Evolutionary conservation across 495 filamentous ascomycete species (phyloP), one percentile per base, ranked within the genome.

Genomic region (Penicillium samsonianum): DNA sequence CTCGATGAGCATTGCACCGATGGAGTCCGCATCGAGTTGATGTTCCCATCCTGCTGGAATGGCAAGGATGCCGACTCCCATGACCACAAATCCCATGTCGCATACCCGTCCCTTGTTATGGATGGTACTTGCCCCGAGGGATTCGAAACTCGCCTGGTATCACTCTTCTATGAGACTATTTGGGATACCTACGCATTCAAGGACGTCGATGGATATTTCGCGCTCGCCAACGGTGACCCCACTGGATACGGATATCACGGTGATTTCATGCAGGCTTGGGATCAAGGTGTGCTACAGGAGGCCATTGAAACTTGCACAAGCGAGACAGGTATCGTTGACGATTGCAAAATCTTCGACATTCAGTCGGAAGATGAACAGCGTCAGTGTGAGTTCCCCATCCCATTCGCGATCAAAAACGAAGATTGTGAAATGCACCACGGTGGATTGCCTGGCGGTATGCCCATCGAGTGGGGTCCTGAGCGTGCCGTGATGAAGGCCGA

Each of bases 1-100:
- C 77, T 95, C 28, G 90, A 96, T 64, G 78, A 74, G 38, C 82
- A 92, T 64, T 96, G 92, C 67, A 65, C 66, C 0, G 82, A 94
- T 60, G 92, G 92, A 47, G 63, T 96, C 44, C 85, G 92, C 30
- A 73, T 92, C 38, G 91, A 96, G 67, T 69, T 96, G 50, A 87
- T 90, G 82, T 96, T 96, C 76, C 92, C 92, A 10, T 90, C 88
- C 0, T 96, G 92, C 82, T 96, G 90, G 89, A 88, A 96, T 66
- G 89, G 90, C 30, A 80, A 84, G 51, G 81, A 90, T 54, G 57
- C 76, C 20, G 84, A 86, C 55, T 78, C 82, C 3, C 25, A 57
- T 0, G 78, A 89, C 67, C 88, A 91, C 78, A 82, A 80, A 65
- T 79, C 76, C 47, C 90, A 95, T 65, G 80, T 96, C 64, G 86